Evolutionary conservation across 2,329 filamentous ascomycete genomes (phyloP), one percentile per base, ranked within the genome.

Genomic region (Colletotrichum aenigma): DNA sequence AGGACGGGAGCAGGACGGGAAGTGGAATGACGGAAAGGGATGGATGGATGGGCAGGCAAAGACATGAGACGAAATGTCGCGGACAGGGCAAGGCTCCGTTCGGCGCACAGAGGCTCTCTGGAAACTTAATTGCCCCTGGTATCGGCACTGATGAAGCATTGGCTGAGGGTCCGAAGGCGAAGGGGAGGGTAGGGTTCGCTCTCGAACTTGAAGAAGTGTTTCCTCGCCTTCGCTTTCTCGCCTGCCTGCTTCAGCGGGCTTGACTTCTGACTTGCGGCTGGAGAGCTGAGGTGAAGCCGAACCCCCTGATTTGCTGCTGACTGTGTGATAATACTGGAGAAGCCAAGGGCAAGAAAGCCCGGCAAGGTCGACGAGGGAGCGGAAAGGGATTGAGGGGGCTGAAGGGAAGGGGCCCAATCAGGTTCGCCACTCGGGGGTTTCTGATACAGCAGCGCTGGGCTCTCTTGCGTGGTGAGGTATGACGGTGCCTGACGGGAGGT

Each of bases 21-120:
- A 68, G 73, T 55, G 38, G 32, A 71, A 55, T 21, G 30, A 36
- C 30, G 34, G 61, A 28, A 34, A 34, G 56, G 12, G 52, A 38
- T 38, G 36, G 36, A 18, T 38, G n/a, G 21, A 56, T 56, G n/a
- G 52, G 15, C 26, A 32, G 30, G 58, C 32, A 66, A 32, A 65
- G 56, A 75, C 38, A 48, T 75, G 62, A 73, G 73, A 75, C 69
- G 73, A 75, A 75, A 73, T 68, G 60, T 74, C 28, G 71, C 66
- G 60, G 71, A 56, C 70, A 62, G 38, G 66, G 28, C 65, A 56
- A 48, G 66, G 38, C 18, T 48, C 38, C 52, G 43, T 67, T 52
- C 66, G 70, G 64, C 43, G 73, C 73, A 75, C 70, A 75, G 70
- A 75, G 73, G 48, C 56, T 38, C 43, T 60, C 28, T 64, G 43